Conservation (phyloP, 176 grass and related monocot genomes). For the Otatea glauca region DNA sequence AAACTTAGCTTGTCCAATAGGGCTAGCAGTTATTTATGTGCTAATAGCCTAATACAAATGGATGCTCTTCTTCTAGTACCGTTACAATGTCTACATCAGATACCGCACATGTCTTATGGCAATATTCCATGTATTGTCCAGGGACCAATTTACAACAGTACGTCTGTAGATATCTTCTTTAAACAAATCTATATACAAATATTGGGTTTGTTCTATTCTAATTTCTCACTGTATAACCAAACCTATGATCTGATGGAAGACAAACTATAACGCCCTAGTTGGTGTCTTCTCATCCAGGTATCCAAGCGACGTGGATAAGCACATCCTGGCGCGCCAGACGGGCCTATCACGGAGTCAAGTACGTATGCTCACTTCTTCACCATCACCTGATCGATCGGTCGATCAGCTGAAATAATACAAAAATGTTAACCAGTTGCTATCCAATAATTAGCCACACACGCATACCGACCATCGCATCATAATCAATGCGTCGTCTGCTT, state of each 20-base stretch:
- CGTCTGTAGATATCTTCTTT: conserved; percentile 4
- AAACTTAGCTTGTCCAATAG: background rate
- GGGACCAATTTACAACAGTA: background rate
- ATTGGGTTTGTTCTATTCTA: background rate
- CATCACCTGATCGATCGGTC: background rate
- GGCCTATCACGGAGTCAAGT: conserved; percentile 79
- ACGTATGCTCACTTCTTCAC: conserved; percentile 9
- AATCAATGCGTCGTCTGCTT: conserved; percentile 27
- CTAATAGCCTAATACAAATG: background rate
- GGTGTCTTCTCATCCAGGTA: conserved; percentile 57
- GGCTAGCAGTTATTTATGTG: background rate
- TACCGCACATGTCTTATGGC: conserved; percentile 34
- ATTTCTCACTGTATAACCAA: background rate
- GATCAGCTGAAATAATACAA: conserved; percentile 29
- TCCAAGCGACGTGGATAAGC: conserved; percentile 82
- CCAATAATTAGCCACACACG: conserved; percentile 17
- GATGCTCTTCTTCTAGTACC: background rate
- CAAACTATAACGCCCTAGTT: conserved; percentile 13
- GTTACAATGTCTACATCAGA: conserved; percentile 55
- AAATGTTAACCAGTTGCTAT: conserved; percentile 30
- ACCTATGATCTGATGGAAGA: background rate
- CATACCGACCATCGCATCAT: conserved; percentile 32
- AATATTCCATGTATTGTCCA: conserved; percentile 34
- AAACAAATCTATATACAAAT: background rate
- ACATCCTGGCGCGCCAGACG: conserved; percentile 75